Percentiles rank a stretch among this genome's conserved stretches.
Conservation (phyloP, 306 rosid genomes). For the Albizia julibrissin region DNA sequence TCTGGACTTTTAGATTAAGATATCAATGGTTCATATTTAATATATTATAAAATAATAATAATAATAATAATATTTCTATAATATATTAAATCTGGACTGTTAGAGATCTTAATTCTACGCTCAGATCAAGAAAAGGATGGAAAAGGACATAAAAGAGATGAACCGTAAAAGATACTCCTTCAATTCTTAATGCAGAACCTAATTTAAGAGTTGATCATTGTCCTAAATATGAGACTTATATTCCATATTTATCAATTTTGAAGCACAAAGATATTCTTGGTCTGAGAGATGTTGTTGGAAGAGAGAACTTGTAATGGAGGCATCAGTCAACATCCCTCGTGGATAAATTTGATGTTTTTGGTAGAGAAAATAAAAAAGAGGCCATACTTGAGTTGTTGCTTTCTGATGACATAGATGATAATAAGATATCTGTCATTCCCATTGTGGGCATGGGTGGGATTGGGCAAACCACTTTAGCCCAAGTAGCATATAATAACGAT, state of each 20-base stretch:
- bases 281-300: neutral
- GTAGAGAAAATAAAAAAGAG: slow-evolving; percentile 16
- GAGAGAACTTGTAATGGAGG: neutral
- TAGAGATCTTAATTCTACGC: too few species aligned
- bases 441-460: slow-evolving; percentile 16
- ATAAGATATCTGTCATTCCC: neutral
- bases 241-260: neutral
- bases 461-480: neutral
- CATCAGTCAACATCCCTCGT: slow-evolving; percentile 21
- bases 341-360: neutral
- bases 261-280: slow-evolving; percentile 8
- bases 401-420: neutral
- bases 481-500: slow-evolving; percentile 6
- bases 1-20: too few species aligned
- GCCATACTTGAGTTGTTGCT: neutral
- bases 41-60: too few species aligned
- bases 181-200: too few species aligned
- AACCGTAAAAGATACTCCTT: too few species aligned
- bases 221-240: too few species aligned
- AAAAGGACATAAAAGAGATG: too few species aligned
- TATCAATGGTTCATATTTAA: too few species aligned
- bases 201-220: too few species aligned
- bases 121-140: too few species aligned
- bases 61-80: too few species aligned
- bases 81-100: too few species aligned